Percentiles rank a stretch among this genome's conserved stretches.
Evolutionary conservation across 306 rosid genomes (phyloP).

Genomic region (Malus sieversii): DNA sequence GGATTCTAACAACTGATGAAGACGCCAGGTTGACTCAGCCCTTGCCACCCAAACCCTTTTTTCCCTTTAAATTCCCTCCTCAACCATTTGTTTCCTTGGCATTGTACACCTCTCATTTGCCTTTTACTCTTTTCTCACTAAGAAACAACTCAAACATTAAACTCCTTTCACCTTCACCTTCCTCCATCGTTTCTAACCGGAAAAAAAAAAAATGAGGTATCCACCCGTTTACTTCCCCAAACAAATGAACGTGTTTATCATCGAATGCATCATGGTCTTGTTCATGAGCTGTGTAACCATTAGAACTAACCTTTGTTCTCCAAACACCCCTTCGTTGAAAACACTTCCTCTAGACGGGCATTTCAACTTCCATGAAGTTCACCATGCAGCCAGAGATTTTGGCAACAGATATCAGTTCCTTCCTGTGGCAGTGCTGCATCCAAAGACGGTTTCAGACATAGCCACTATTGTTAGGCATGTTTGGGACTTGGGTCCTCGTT

Average conservation of each 20-base stretch:
- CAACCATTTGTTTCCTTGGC: constrained; percentile 29
- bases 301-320: constrained; percentile 40
- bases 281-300: constrained; percentile 42
- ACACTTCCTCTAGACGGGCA: constrained; percentile 62
- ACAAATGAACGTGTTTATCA: constrained; percentile 35
- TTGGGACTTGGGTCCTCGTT: constrained; percentile 68
- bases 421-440: constrained; percentile 70
- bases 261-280: constrained; percentile 47
- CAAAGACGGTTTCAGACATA: constrained; percentile 71
- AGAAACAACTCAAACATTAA: constrained; percentile 19
- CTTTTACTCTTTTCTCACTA: constrained; percentile 21
- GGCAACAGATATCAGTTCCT: constrained; percentile 65
- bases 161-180: constrained; percentile 39
- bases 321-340: constrained; percentile 41
- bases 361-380: constrained; percentile 50
- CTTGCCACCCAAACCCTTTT: constrained; percentile 43
- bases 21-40: constrained; percentile 53
- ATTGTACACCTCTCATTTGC: constrained; percentile 29
- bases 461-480: constrained; percentile 56
- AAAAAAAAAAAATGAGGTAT: constrained; percentile 29
- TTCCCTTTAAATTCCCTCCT: constrained; percentile 58
- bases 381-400: constrained; percentile 68
- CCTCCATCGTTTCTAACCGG: constrained; percentile 17
- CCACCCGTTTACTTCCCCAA: constrained; percentile 31
- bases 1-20: constrained; percentile 46